These are phyloP conservation scores for Ustilago vetiveriae DNA, from an alignment of 1,284 basidiomycete genomes.

Conservation along the genomic window DNA sequence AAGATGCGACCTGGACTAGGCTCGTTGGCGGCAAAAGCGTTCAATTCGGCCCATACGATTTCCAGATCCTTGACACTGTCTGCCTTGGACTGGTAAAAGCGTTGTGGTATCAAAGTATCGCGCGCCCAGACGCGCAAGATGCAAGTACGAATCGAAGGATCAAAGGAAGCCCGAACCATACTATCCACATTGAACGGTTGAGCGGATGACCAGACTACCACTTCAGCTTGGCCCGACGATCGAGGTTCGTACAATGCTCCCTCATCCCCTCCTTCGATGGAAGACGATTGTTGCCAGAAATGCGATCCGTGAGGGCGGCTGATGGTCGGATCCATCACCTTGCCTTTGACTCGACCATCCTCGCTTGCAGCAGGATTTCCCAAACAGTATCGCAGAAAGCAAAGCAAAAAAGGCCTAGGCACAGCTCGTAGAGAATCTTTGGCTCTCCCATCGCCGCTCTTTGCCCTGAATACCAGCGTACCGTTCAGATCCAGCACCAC, in stretches of 20 bases:
- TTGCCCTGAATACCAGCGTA: constrained; percentile 77
- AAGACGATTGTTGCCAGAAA: no score
- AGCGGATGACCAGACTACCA: constrained; percentile 87
- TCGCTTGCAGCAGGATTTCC: no score
- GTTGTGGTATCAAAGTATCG: constrained; percentile 73
- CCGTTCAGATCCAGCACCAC: constrained; percentile 85
- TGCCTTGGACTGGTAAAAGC: constrained; percentile 27
- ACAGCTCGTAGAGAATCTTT: constrained; percentile 32
- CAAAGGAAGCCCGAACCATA: constrained; percentile 65
- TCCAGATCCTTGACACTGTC: constrained; percentile 75
- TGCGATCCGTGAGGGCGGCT: constrained; percentile 49
- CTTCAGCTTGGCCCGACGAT: constrained; percentile 74
- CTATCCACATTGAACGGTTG: constrained; percentile 80
- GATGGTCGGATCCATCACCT: not conserved
- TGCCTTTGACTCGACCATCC: no score
- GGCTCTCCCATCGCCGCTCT: constrained; percentile 46
- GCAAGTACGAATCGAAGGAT: constrained; percentile 65
- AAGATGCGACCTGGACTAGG: constrained; percentile 8
- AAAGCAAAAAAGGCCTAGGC: constrained; percentile 74
- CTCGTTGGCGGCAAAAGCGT: constrained; percentile 19
- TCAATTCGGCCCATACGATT: constrained; percentile 76
- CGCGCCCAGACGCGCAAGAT: constrained; percentile 80
- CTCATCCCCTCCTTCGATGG: no score
- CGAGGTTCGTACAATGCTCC: constrained; percentile 2
- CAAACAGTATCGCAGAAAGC: constrained; percentile 73